Base-by-base conservation (phyloP, 148 eudicot species). In the Fagopyrum homotropicum region DNA sequence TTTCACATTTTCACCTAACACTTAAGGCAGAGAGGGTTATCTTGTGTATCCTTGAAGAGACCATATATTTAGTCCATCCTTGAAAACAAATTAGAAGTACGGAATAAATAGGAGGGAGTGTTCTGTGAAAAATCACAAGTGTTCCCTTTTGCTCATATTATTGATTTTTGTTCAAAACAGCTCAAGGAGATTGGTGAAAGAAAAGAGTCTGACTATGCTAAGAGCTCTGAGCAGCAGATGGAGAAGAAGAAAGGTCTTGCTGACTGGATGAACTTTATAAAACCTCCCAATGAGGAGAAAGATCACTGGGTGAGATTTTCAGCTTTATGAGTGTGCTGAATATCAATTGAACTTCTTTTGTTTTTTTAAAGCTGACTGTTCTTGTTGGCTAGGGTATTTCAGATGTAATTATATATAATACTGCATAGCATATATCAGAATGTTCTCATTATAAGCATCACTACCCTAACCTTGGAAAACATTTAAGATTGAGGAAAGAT, bases 151-250 rank as follows among this genome's bases (percentile, higher is more conserved):
- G 7, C 2, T n/a, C 6, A 4, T n/a, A 16, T 4, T 55, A 3
- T 15, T 15, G 22, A 15, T 40, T 68, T 69, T 69, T 69, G 72
- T 43, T 45, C 59, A 4, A 49, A 49, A 77, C 88, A 90, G 98
- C 82, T 89, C 76, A 93, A 93, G 86, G 98, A 93, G 84, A 93
- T 93, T 83, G 91, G 98, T 73, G 96, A 86, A 43, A 89, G 91
- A 73, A 84, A 86, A 74, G 85, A 90, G 72, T 63, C 91, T 77
- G 91, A 90, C 54, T 61, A 84, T 40, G 73, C 79, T 15, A 90
- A 84, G 85, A 71, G 77, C 29, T 73, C 75, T 78, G 98, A 93
- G 64, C 93, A 80, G 72, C 29, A 88, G 78, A 57, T 86, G 48
- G 98, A 93, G 56, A 93, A 85, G 87, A 93, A 88, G 80, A 93